These are phyloP conservation scores for Stachybotrys elegans DNA, from an alignment of 2,329 filamentous ascomycete genomes.

Conservation along the genomic window DNA sequence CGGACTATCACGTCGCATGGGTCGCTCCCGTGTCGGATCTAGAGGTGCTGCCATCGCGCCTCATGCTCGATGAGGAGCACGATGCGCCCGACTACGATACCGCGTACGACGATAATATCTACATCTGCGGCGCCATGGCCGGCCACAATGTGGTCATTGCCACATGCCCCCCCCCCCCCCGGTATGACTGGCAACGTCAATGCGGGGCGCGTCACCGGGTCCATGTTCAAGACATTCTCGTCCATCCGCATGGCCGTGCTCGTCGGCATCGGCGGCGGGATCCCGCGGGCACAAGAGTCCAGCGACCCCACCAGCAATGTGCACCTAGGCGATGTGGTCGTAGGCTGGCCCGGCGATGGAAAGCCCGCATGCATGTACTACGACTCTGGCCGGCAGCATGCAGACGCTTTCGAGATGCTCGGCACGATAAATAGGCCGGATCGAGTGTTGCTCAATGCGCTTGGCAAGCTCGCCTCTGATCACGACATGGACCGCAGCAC, in stretches of 20 bases:
- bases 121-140: background rate
- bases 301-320: background rate
- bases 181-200: background rate
- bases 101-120: background rate
- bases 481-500: background rate
- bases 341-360: background rate
- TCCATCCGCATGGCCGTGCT: background rate
- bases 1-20: background rate
- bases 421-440: background rate
- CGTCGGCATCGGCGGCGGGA: background rate
- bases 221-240: background rate
- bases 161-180: background rate
- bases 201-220: background rate
- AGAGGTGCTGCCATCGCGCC: background rate
- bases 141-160: constrained; percentile 1
- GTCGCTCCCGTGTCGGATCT: background rate
- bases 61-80: background rate
- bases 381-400: background rate
- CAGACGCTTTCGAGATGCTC: background rate
- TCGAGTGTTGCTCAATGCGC: background rate
- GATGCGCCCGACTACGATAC: background rate
- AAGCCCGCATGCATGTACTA: background rate
- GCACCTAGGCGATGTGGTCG: background rate
- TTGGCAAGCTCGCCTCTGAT: background rate
- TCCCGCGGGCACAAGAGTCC: background rate